These are phyloP conservation scores for Rugosomyces carneus DNA, from an alignment of 1,284 basidiomycete species.

Conservation along the genomic window DNA sequence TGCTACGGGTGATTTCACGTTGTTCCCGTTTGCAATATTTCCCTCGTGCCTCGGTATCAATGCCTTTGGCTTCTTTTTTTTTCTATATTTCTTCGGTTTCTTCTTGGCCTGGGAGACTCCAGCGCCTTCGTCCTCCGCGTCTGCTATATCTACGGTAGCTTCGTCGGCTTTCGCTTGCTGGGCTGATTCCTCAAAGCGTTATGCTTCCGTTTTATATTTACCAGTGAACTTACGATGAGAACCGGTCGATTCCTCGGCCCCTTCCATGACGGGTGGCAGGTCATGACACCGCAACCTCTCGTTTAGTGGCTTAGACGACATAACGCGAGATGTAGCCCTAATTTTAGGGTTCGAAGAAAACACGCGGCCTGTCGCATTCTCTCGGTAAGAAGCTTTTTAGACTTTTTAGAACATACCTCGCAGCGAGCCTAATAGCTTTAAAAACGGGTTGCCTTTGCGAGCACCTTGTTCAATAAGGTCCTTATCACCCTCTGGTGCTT, in stretches of 20 bases:
- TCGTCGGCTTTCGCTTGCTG: slow-evolving; percentile 31
- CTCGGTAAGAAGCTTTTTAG: background rate
- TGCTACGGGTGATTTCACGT: slow-evolving; percentile 5
- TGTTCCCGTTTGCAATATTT: slow-evolving; percentile 12
- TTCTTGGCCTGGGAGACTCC: slow-evolving; percentile 33
- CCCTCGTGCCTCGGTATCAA: slow-evolving; percentile 20
- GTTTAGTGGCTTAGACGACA: slow-evolving; percentile 9
- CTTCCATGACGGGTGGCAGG: background rate
- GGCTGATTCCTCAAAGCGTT: background rate
- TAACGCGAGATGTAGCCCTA: slow-evolving; percentile 25
- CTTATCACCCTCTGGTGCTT: slow-evolving; percentile 34
- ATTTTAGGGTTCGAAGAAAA: slow-evolving; percentile 61
- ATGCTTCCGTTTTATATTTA: background rate
- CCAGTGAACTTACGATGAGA: background rate
- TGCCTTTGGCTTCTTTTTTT: slow-evolving; percentile 52
- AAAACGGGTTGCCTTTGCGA: slow-evolving; percentile 63
- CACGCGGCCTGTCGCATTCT: slow-evolving; percentile 50
- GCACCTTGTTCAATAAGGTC: slow-evolving; percentile 39
- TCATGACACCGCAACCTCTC: background rate
- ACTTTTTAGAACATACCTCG: slow-evolving; percentile 41
- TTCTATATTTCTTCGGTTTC: slow-evolving; percentile 67
- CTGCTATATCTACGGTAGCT: slow-evolving; percentile 52
- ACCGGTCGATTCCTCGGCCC: slow-evolving; percentile 3
- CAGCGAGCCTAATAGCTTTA: slow-evolving; percentile 64
- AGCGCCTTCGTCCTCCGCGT: slow-evolving; percentile 57